Conservation (phyloP, 108 stramenopile genomes). For the Schizochytrium sp. region DNA sequence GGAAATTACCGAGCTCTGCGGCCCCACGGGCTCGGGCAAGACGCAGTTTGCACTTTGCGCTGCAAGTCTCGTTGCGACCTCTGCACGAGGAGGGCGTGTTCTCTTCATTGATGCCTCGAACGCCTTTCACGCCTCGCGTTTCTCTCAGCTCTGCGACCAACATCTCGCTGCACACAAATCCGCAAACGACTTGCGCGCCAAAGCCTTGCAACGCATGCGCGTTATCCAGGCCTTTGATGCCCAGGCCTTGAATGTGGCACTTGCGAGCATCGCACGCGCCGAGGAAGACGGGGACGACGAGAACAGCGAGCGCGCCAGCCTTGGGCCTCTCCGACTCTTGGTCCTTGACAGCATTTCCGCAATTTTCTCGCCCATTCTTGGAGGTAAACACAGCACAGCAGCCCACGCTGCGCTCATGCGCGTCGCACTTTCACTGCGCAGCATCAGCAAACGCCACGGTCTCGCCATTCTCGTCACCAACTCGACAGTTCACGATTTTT, state of each 20-base stretch:
- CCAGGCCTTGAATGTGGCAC: not conserved
- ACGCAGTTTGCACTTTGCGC: not conserved
- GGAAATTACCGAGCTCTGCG: conserved; percentile 10
- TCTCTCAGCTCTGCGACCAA: not conserved
- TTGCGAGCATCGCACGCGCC: not conserved
- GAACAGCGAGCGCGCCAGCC: not conserved
- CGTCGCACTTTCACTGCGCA: not conserved
- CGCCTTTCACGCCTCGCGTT: not conserved
- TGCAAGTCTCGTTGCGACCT: not conserved
- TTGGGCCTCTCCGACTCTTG: not conserved
- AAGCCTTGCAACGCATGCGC: not conserved
- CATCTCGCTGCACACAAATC: not conserved
- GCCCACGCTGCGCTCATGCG: not conserved
- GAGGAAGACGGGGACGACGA: not conserved
- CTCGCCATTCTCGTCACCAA: not conserved
- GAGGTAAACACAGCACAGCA: not conserved
- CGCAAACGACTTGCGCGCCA: not conserved
- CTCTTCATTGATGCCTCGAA: not conserved
- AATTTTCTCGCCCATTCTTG: not conserved
- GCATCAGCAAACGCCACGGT: not conserved
- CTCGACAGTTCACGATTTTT: not conserved
- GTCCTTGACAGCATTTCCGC: conserved; percentile 5
- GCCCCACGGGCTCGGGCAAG: not conserved
- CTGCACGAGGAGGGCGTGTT: not conserved
- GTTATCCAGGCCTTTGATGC: not conserved